phyloP scores from a whole-genome alignment of 2,329 filamentous ascomycete genomes.

The Xylariales sp. region DNA sequence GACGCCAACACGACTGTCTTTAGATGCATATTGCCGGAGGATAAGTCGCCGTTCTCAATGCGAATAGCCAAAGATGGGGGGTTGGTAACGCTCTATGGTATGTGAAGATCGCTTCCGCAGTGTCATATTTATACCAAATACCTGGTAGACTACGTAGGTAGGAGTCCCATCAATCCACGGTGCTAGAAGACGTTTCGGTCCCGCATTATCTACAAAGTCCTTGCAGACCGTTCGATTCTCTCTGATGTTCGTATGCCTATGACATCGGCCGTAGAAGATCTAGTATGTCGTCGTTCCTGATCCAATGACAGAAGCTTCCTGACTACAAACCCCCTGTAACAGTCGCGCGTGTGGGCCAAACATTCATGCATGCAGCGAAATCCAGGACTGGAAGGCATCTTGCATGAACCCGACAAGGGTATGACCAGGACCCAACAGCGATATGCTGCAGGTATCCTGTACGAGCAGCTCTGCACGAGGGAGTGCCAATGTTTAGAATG shows the following conservation, averaged over 20 bases:
- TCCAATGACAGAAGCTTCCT: slow-evolving; percentile 19
- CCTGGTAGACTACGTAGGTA: background rate
- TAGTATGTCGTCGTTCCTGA: slow-evolving; percentile 20
- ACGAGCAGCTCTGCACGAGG: background rate
- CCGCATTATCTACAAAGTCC: background rate
- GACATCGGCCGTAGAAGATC: slow-evolving; percentile 2
- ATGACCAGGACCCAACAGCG: background rate
- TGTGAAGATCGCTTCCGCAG: background rate
- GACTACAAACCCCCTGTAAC: background rate
- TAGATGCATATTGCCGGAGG: slow-evolving; percentile 20
- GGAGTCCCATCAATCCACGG: no score
- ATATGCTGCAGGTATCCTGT: background rate
- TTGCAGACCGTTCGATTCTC: background rate
- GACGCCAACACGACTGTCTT: slow-evolving; percentile 16
- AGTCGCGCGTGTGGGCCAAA: slow-evolving; percentile 3
- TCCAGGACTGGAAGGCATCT: background rate
- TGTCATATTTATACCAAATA: slow-evolving; percentile 13
- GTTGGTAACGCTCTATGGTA: background rate
- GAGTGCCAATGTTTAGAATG: background rate
- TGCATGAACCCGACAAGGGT: slow-evolving; percentile 18
- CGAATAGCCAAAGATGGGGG: background rate
- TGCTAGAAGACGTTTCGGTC: background rate
- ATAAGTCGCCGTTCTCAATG: background rate
- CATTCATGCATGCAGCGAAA: background rate
- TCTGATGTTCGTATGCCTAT: background rate